Conservation (phyloP, 345 rosid species). For the Arabis alpina region DNA sequence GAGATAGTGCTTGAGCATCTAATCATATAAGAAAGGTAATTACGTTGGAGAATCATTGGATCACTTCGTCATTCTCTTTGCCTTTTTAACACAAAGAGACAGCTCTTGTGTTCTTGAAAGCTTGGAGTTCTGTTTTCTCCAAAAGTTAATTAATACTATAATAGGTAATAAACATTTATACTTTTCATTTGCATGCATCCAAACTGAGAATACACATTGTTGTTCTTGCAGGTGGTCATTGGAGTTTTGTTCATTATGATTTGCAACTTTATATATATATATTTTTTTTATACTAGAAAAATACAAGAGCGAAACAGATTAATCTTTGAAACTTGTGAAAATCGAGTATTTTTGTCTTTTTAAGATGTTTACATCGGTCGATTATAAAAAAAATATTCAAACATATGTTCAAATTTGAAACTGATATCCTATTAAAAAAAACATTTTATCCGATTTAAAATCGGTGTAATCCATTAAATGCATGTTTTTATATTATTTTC, state of each 20-base stretch:
- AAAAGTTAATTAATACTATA: neutral
- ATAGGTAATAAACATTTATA: neutral
- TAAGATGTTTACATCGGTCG: too few species aligned
- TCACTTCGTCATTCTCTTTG: slow-evolving; percentile 39
- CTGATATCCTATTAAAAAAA: too few species aligned
- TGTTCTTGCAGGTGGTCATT: neutral
- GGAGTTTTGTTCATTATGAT: neutral
- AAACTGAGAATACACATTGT: slow-evolving; percentile 1
- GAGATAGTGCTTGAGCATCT: slow-evolving; percentile 49
- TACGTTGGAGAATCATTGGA: slow-evolving; percentile 34
- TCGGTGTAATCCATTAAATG: too few species aligned
- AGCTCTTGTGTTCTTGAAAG: slow-evolving; percentile 28
- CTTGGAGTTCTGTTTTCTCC: slow-evolving; percentile 15
- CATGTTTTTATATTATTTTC: too few species aligned
- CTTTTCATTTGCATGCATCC: slow-evolving; percentile 24
- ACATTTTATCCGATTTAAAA: too few species aligned
- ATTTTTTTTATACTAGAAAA: too few species aligned
- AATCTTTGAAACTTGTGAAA: too few species aligned
- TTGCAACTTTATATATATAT: neutral
- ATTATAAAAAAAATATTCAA: too few species aligned
- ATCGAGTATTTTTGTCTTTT: too few species aligned
- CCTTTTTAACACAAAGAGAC: slow-evolving; percentile 31
- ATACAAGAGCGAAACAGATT: too few species aligned
- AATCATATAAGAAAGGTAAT: slow-evolving; percentile 40
- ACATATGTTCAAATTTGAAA: neutral